Percentiles rank a stretch among this genome's conserved stretches.
phyloP scores from a whole-genome alignment of 768 basidiomycete species.

The Lentinula aciculospora region DNA sequence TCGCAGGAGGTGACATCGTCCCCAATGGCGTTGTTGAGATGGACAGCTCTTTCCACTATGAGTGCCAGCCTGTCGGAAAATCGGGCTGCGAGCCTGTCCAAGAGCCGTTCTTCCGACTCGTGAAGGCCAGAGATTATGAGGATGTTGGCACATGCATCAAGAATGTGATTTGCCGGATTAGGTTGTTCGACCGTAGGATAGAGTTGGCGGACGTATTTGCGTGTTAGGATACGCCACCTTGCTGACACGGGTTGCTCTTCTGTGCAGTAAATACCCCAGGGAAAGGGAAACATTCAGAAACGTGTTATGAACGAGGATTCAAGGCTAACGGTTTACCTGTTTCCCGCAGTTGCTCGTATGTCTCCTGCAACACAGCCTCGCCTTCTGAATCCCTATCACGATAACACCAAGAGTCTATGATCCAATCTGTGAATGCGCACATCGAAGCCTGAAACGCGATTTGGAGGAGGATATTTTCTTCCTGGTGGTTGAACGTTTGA shows the following conservation, averaged over 20 bases:
- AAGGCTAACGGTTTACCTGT: slow-evolving; percentile 1
- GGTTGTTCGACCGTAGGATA: slow-evolving; percentile 3
- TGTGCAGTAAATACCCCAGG: background rate
- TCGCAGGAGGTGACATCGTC: slow-evolving; percentile 55
- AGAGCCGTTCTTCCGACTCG: slow-evolving; percentile 22
- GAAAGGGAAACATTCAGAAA: background rate
- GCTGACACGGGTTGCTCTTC: slow-evolving; percentile 11
- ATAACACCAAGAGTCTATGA: slow-evolving; percentile 14
- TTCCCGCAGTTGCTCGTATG: slow-evolving; percentile 11
- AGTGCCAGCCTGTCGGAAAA: slow-evolving; percentile 38
- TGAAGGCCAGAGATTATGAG: slow-evolving; percentile 34
- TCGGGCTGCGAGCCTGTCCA: slow-evolving; percentile 30
- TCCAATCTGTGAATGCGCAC: slow-evolving; percentile 14
- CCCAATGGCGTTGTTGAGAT: slow-evolving; percentile 51
- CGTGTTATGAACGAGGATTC: background rate
- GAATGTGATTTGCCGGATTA: slow-evolving; percentile 15
- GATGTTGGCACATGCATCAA: slow-evolving; percentile 36
- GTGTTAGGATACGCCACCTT: slow-evolving; percentile 12
- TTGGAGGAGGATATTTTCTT: slow-evolving; percentile 10
- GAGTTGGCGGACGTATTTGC: slow-evolving; percentile 10
- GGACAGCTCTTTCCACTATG: slow-evolving; percentile 39
- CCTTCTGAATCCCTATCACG: slow-evolving; percentile 10
- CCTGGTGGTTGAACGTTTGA: slow-evolving; percentile 8
- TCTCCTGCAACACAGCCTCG: slow-evolving; percentile 15
- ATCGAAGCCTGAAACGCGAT: slow-evolving; percentile 13